These are phyloP conservation scores for Nannizziopsis arthrosporioides DNA, from an alignment of 2,329 filamentous ascomycete genomes.

Conservation along the genomic window DNA sequence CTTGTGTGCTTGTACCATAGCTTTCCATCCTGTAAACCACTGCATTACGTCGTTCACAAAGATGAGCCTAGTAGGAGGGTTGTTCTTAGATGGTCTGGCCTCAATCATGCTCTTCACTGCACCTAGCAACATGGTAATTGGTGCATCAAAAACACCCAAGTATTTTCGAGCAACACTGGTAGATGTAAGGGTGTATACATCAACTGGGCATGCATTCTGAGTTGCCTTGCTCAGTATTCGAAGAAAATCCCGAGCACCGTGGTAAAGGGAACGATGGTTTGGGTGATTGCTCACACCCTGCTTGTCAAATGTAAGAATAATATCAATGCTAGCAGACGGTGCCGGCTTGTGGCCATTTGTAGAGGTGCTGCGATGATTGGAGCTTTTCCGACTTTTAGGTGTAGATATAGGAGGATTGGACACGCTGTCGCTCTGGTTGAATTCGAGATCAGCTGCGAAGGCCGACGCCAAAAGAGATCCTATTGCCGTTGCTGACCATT, in stretches of 20 bases:
- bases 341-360: slow-evolving; percentile 26
- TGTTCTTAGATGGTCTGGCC: slow-evolving; percentile 6
- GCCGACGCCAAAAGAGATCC: slow-evolving; percentile 57
- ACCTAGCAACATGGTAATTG: slow-evolving; percentile 55
- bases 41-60: slow-evolving; percentile 57
- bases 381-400: slow-evolving; percentile 13
- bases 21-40: slow-evolving; percentile 59
- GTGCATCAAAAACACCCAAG: slow-evolving; percentile 59
- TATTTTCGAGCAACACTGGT: slow-evolving; percentile 73
- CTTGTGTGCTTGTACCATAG: slow-evolving; percentile 81
- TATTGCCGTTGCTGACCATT: slow-evolving; percentile 63
- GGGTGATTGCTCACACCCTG: slow-evolving; percentile 74
- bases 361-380: slow-evolving; percentile 5
- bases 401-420: slow-evolving; percentile 17
- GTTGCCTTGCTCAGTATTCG: slow-evolving; percentile 51
- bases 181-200: slow-evolving; percentile 71
- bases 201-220: slow-evolving; percentile 57
- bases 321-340: slow-evolving; percentile 54
- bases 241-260: slow-evolving; percentile 66
- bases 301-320: slow-evolving; percentile 82
- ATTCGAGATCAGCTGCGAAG: slow-evolving; percentile 55
- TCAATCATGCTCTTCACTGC: slow-evolving; percentile 29
- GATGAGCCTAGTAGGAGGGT: slow-evolving; percentile 38
- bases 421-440: slow-evolving; percentile 16
- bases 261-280: slow-evolving; percentile 83